Conservation (phyloP, 164 flowering plant genomes). For the Taxillus chinensis region DNA sequence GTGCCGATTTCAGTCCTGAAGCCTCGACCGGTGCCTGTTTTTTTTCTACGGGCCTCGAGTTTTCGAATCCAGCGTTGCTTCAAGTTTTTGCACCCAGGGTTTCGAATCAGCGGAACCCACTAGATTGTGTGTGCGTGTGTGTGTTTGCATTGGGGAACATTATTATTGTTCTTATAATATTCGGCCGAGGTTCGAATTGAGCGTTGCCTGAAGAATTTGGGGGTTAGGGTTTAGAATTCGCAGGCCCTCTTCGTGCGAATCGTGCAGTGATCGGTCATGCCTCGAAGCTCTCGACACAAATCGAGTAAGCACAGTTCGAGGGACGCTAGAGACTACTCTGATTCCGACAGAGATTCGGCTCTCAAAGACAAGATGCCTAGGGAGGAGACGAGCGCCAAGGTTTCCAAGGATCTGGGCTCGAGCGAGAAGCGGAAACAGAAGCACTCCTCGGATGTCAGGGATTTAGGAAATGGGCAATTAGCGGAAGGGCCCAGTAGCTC, state of each 20-base stretch:
- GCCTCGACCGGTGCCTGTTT: too few species aligned
- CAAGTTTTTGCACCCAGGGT: too few species aligned
- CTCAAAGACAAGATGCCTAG: constrained; percentile 17
- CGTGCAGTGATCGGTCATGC: constrained; percentile 17
- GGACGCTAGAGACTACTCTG: constrained; percentile 29
- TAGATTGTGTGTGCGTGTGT: too few species aligned
- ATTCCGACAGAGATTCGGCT: constrained; percentile 27
- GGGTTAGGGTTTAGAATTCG: background rate
- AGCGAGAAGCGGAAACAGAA: constrained; percentile 26
- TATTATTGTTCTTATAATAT: too few species aligned
- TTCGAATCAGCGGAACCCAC: too few species aligned
- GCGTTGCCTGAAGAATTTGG: background rate
- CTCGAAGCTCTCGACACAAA: constrained; percentile 30
- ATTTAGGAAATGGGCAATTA: constrained; percentile 19
- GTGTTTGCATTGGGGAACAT: too few species aligned
- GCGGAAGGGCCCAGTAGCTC: constrained; percentile 20
- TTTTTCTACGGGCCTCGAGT: too few species aligned
- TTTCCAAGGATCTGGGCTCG: constrained; percentile 20
- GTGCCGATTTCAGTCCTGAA: too few species aligned
- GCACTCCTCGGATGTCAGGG: constrained; percentile 14
- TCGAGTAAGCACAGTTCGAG: constrained; percentile 29
- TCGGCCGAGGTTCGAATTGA: too few species aligned
- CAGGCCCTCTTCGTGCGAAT: background rate
- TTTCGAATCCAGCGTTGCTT: too few species aligned
- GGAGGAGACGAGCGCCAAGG: constrained; percentile 18